phyloP scores from a whole-genome alignment of 495 filamentous ascomycete species.

The Cetradonia linearis region DNA sequence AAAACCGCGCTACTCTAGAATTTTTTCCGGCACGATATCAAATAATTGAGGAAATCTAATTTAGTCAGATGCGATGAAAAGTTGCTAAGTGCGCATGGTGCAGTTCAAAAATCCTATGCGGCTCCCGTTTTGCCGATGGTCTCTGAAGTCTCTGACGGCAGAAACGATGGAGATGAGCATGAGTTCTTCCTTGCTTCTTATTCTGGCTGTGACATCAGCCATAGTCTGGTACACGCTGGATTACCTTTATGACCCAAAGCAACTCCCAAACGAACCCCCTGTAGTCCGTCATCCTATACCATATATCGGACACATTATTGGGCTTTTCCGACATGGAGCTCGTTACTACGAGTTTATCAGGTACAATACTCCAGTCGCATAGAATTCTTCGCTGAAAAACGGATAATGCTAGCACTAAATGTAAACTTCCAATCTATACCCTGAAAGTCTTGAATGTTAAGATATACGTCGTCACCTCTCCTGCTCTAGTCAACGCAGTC shows the following conservation, averaged over 20 bases:
- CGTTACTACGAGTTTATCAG: conserved; percentile 27
- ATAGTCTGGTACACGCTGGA: neutral
- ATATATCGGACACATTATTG: conserved; percentile 36
- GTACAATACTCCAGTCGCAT: neutral
- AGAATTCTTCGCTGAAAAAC: neutral
- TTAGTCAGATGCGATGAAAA: no score
- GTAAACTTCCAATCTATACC: conserved; percentile 31
- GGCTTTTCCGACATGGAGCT: conserved; percentile 32
- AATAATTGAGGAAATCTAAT: no score
- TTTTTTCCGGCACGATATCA: no score
- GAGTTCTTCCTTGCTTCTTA: neutral
- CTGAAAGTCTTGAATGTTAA: conserved; percentile 33
- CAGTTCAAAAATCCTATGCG: no score
- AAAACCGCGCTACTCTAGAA: no score
- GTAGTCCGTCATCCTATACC: conserved; percentile 32
- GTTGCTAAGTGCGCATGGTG: no score
- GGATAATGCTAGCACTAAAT: conserved; percentile 2
- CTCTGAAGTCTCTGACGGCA: neutral
- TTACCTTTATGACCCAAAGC: conserved; percentile 7
- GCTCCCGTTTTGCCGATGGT: no score
- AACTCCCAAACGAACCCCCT: conserved; percentile 38
- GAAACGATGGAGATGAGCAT: neutral
- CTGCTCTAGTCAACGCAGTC: conserved; percentile 31
- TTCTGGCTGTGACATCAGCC: neutral
- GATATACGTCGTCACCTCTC: conserved; percentile 36